Base-by-base conservation (phyloP, 768 basidiomycete species). In the Trichaptum fuscoviolaceum region DNA sequence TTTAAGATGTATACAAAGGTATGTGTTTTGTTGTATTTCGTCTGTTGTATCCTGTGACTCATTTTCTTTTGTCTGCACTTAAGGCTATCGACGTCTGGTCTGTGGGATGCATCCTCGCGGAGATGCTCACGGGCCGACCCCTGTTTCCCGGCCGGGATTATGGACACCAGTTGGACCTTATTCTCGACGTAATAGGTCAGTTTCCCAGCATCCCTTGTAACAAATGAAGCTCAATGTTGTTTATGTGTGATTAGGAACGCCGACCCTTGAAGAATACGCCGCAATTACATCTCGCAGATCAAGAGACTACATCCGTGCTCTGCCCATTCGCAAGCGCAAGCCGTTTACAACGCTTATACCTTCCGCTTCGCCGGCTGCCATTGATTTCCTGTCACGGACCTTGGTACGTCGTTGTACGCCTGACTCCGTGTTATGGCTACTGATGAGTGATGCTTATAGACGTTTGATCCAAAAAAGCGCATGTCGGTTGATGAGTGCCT, bases 1-100 rank as follows among this genome's bases (percentile, higher is more conserved):
- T 95, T 95, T 85, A 93, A 93, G 79, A 90, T 90, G 87, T 90
- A 90, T 74, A 89, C 88, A 66, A 89, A 89, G 81, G 88, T 86
- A 69, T 23, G 68, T 27, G 70, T 52, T 42, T 35, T 25, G 52
- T 64, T 57, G 35, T 62, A 52, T 70, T 64, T 23, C n/a, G 69
- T 58, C n/a, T 60, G 67, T 68, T 27, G 68, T 57, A 65, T 68
- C 26, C 69, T 69, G 25, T 7, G n/a, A 27, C 35, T 17, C 5
- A 12, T 35, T 63, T 68, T 67, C 63, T 65, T 67, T 62, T 36
- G 35, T 52, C 42, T 35, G 26, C 65, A 66, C 62, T 62, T 23
- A 35, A 83, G 84, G 85, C 87, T n/a, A 85, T 90, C 67, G 90
- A 90, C 73, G 79, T 89, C 67, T 91, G 88, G 89, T 86, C 88